Percentiles rank a stretch among this genome's conserved stretches.
phyloP scores from a whole-genome alignment of 208 protist species.

The Acanthamoeba royreba region DNA sequence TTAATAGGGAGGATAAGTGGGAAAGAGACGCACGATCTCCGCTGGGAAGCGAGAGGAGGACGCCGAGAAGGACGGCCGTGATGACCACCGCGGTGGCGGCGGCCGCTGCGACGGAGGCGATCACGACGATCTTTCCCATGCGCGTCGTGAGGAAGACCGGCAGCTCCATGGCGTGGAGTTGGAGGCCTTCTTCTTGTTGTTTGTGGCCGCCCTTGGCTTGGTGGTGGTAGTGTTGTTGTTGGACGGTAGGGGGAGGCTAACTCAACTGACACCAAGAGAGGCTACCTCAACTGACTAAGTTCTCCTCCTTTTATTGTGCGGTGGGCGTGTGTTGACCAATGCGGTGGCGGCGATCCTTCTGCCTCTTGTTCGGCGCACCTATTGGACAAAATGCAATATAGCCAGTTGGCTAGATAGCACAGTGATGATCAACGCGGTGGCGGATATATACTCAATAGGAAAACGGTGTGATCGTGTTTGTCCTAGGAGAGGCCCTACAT shows the following conservation, averaged over 20 bases:
- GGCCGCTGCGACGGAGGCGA: not conserved
- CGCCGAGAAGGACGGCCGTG: not conserved
- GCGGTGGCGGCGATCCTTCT: too few species aligned
- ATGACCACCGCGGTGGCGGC: not conserved
- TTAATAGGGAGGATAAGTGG: not conserved
- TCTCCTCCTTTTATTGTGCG: not conserved
- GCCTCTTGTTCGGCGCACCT: too few species aligned
- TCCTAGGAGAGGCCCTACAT: too few species aligned
- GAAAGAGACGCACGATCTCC: not conserved
- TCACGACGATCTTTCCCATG: not conserved
- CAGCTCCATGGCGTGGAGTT: not conserved
- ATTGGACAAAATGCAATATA: too few species aligned
- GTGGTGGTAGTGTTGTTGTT: not conserved
- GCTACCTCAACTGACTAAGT: too few species aligned
- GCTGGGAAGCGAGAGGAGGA: not conserved
- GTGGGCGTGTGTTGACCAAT: too few species aligned
- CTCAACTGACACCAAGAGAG: not conserved
- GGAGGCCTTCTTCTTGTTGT: not conserved
- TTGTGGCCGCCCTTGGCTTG: not conserved
- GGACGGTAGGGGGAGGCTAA: not conserved
- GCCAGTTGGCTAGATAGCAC: too few species aligned
- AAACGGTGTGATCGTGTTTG: too few species aligned
- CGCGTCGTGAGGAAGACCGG: not conserved
- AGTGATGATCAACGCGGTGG: too few species aligned
- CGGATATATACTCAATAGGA: too few species aligned